Evolutionary conservation across 768 basidiomycete species (phyloP), one percentile per base, ranked within the genome.

Genomic region (Russula vinacea): DNA sequence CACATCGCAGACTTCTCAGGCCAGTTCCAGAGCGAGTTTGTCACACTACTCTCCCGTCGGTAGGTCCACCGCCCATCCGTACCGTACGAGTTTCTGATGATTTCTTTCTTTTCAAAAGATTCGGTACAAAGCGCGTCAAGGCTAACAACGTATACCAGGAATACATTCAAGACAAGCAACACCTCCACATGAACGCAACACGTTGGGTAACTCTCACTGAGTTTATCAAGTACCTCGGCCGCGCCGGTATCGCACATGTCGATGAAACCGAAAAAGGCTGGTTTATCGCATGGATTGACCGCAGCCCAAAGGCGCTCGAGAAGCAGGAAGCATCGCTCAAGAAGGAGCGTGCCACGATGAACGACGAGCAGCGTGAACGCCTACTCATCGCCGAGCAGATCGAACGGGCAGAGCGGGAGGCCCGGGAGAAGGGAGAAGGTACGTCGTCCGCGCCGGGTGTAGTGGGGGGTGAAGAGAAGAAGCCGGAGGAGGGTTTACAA

Each of bases 211-310:
- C 97, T 14, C 82, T 98, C n/a, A n/a, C n/a, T n/a, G 96, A 96
- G 74, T 99, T 98, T 69, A 80, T 84, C 69, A 94, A 96, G 75
- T 85, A 94, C 70, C 81, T 99, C 35, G 95, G 96, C 2, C 81
- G 92, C 42, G 78, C 80, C 32, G 51, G 51, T 52, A 19, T 52
- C 60, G 92, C 89, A 5, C 84, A 91, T 68, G 97, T 97, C 32
- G 97, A 98, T 72, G 96, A 98, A 78, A 98, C 94, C 51, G 97
- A 98, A 77, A 97, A 99, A 78, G 97, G 97, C 0, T 94, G 92
- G 87, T 99, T 95, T 75, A 82, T 99, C 66, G 86, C 89, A 40
- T 99, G 97, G 97, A 91, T 99, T 59, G 97, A 99, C 75, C 98
- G 83, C 75, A 91, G 90, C 62, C 97, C 97, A 16, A 92, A 94